Evolutionary conservation across 306 rosid genomes (phyloP).

Genomic region (Cucurbita ficifolia): DNA sequence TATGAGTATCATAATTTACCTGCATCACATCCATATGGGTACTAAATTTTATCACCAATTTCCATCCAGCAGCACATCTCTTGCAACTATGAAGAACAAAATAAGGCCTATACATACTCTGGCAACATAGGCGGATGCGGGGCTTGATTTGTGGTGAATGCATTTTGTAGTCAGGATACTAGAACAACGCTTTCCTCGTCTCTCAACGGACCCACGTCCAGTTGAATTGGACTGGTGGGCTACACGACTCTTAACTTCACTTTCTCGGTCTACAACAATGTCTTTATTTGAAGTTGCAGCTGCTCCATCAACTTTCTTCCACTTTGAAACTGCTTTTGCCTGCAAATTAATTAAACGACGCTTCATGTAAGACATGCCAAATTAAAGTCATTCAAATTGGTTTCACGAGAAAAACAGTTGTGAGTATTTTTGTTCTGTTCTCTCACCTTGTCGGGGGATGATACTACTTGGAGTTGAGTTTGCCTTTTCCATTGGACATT

Average conservation of each 20-base stretch:
- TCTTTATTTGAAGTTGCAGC: too few relatives aligned
- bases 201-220: conserved; percentile 3
- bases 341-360: conserved; percentile 13
- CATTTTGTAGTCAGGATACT: conserved; percentile 13
- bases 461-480: conserved; percentile 4
- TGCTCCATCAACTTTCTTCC: too few relatives aligned
- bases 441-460: conserved; percentile 30
- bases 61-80: conserved; percentile 19
- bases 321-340: conserved; percentile 11
- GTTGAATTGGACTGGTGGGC: background rate
- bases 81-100: conserved; percentile 13
- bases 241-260: background rate
- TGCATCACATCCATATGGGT: background rate
- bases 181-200: conserved; percentile 12
- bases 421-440: background rate
- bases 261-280: too few relatives aligned
- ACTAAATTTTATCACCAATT: background rate
- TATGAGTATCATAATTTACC: background rate
- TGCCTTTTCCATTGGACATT: conserved; percentile 13
- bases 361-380: background rate
- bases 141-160: conserved; percentile 11
- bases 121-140: conserved; percentile 18
- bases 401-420: background rate
- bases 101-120: conserved; percentile 9
- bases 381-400: background rate